phyloP scores from a whole-genome alignment of 2,329 filamentous ascomycete genomes.

The Nannizzia gypsea region DNA sequence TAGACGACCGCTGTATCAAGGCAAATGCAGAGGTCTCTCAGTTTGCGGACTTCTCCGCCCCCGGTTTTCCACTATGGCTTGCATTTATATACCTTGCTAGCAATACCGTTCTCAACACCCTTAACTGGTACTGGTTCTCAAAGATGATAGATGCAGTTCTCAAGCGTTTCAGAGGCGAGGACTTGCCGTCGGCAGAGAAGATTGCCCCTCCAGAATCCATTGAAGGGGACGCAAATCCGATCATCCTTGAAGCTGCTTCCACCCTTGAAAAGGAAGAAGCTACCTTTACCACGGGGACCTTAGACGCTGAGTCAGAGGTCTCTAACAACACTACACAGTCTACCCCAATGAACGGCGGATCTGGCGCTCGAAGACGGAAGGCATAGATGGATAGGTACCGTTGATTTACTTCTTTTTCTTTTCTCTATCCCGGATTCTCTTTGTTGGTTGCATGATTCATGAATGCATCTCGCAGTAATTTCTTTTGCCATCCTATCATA shows the following conservation, averaged over 20 bases:
- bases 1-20: constrained; percentile 29
- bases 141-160: constrained; percentile 56
- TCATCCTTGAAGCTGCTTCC: constrained; percentile 25
- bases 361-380: constrained; percentile 10
- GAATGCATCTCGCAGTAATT: background rate
- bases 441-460: background rate
- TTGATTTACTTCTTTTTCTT: background rate
- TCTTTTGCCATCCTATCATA: background rate
- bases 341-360: background rate
- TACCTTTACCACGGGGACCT: constrained; percentile 12
- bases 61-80: constrained; percentile 46
- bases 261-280: constrained; percentile 14
- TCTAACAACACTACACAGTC: background rate
- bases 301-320: background rate
- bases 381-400: constrained; percentile 5
- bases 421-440: background rate
- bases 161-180: constrained; percentile 44
- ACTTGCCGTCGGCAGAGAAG: constrained; percentile 16
- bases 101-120: constrained; percentile 48
- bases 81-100: constrained; percentile 45
- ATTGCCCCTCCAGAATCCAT: constrained; percentile 18
- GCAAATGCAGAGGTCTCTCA: constrained; percentile 38
- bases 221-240: constrained; percentile 20
- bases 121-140: constrained; percentile 56
- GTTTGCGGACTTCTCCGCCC: constrained; percentile 32